A percentile compares a stretch with the other conserved stretches of the same genome.
These are phyloP conservation scores for Trichopus zeylanicus DNA, from an alignment of 116 monocot species.

Conservation along the genomic window DNA sequence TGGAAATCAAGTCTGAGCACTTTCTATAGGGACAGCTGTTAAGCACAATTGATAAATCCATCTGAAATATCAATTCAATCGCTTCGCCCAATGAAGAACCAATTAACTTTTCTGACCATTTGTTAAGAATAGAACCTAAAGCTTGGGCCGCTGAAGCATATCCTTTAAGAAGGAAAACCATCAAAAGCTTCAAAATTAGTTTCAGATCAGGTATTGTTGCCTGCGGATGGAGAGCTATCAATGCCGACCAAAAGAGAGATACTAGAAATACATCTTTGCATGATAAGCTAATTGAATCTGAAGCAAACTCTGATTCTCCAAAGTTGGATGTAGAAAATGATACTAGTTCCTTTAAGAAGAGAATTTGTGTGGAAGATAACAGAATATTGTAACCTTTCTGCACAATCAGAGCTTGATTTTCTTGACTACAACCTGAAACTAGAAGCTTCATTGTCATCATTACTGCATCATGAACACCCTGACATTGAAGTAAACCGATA, in stretches of 20 bases:
- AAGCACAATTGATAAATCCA: conserved; percentile 9
- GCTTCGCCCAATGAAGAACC: conserved; percentile 42
- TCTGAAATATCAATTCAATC: conserved; percentile 35
- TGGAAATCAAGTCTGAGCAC: conserved; percentile 1
- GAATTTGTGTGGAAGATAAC: conserved; percentile 17
- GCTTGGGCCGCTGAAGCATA: conserved; percentile 70
- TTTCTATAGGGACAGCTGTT: conserved; percentile 3
- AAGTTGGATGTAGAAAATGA: conserved; percentile 9
- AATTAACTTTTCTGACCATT: conserved; percentile 40
- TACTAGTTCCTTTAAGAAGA: conserved; percentile 11
- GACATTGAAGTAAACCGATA: conserved; percentile 4
- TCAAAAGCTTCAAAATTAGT: conserved; percentile 32
- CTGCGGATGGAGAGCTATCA: conserved; percentile 61
- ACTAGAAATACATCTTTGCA: conserved; percentile 42
- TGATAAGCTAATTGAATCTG: conserved; percentile 17
- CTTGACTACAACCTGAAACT: conserved; percentile 49
- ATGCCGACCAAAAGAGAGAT: conserved; percentile 63
- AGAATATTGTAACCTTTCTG: conserved; percentile 47
- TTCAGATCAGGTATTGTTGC: conserved; percentile 45
- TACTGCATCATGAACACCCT: conserved; percentile 59
- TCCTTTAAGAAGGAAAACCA: conserved; percentile 53
- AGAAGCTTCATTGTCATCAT: conserved; percentile 64
- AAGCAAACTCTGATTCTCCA: conserved; percentile 18
- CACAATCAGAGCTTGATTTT: conserved; percentile 50
- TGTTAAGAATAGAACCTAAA: conserved; percentile 80